Evolutionary conservation across 805 yeast species (phyloP).

Genomic region (Candida lessepsii): DNA sequence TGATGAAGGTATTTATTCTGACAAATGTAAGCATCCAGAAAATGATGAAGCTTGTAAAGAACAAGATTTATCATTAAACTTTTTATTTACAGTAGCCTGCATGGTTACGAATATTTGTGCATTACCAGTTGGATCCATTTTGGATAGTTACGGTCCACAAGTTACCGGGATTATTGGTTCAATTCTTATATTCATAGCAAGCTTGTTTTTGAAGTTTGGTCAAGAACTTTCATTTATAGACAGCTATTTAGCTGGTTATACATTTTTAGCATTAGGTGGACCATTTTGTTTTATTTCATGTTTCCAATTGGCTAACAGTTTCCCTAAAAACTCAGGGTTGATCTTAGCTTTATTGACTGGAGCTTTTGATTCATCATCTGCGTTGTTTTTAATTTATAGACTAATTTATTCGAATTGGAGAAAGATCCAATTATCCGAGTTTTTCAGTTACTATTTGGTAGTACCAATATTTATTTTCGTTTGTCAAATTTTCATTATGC

Average conservation of each 20-base stretch:
- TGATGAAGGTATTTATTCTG: slow-evolving; percentile 71
- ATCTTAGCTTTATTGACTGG: slow-evolving; percentile 83
- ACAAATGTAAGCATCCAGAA: slow-evolving; percentile 42
- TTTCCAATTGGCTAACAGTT: slow-evolving; percentile 82
- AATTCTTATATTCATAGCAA: slow-evolving; percentile 53
- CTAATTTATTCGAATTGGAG: slow-evolving; percentile 50
- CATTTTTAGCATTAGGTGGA: slow-evolving; percentile 81
- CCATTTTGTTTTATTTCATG: slow-evolving; percentile 90
- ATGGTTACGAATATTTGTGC: slow-evolving; percentile 84
- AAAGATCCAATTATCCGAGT: slow-evolving; percentile 47
- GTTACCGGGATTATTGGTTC: slow-evolving; percentile 77
- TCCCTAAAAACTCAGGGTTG: slow-evolving; percentile 80
- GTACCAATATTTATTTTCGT: slow-evolving; percentile 77
- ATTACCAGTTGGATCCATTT: slow-evolving; percentile 72
- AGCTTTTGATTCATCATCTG: slow-evolving; percentile 93
- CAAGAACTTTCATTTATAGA: slow-evolving; percentile 41
- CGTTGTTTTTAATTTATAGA: slow-evolving; percentile 75
- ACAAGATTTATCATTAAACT: slow-evolving; percentile 82
- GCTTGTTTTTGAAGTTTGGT: slow-evolving; percentile 47
- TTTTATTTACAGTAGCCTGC: slow-evolving; percentile 83
- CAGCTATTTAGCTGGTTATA: slow-evolving; percentile 72
- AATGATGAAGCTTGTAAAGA: slow-evolving; percentile 46
- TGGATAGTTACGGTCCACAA: slow-evolving; percentile 80
- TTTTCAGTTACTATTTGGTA: slow-evolving; percentile 64
- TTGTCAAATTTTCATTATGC: slow-evolving; percentile 81